Evolutionary conservation across 2,329 filamentous ascomycete species (phyloP), one percentile per base, ranked within the genome.

Genomic region (Thielaviopsis populi): DNA sequence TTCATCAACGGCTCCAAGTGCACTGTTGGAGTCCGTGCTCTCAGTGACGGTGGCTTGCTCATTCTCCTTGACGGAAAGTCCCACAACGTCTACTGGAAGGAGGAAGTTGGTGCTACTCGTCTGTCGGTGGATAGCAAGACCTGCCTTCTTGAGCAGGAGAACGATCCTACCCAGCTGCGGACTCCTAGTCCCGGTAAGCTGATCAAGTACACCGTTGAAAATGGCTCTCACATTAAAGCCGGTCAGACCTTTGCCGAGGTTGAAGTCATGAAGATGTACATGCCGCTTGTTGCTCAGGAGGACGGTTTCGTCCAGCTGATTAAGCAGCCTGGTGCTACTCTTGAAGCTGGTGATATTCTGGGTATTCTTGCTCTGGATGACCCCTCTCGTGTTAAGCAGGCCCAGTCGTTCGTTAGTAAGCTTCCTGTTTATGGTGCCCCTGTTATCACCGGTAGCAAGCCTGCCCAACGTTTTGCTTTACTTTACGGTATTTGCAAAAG

Each of bases 181-280:
- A 92, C 91, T 2, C 94, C 94, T 50, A 95, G 89, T 67, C 94
- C 94, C 58, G 94, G 94, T 74, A 99, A 99, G 80, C 86, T 99
- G 42, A 92, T 99, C 78, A 96, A 96, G 78, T 99, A 94, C 76
- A 88, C 90, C 1, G 89, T 99, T 1, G 94, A 96, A 75, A 97
- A 95, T 71, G 94, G 94, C 67, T 83, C 91, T 69, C 94, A 99
- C 74, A 85, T 99, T 75, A 87, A 84, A 75, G 90, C 95, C 70
- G 92, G 92, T 65, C 89, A 97, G 75, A 80, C 92, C 41, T 99
- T 91, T 72, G 94, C 94, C 64, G 94, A 99, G 75, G 92, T 99
- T 48, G 94, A 99, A 77, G 94, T 99, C 76, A 99, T 99, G 94
- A 99, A 99, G 83, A 99, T 99, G 94, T 97, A 97, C 82, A 99